phyloP scores from a whole-genome alignment of 768 basidiomycete species.

The Pilatotrama ljubarskyi region DNA sequence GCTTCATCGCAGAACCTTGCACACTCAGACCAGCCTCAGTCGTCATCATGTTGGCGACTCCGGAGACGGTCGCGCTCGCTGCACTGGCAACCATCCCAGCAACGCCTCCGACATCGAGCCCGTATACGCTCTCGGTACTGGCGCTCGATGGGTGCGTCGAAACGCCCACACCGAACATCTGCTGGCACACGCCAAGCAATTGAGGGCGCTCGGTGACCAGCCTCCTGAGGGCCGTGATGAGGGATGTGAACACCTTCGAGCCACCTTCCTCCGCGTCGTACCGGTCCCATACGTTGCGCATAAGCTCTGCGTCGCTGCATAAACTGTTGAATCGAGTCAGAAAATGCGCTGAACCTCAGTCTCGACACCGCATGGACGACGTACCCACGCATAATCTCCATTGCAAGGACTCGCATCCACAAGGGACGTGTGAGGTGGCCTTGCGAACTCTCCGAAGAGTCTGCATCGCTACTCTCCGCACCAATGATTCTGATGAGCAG shows the following conservation, averaged over 20 bases:
- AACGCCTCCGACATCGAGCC: conserved; percentile 63
- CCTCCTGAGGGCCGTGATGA: conserved; percentile 83
- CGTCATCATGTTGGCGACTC: conserved; percentile 85
- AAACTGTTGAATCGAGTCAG: conserved; percentile 42
- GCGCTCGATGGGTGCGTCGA: conserved; percentile 37
- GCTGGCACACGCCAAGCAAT: conserved; percentile 73
- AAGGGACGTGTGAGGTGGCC: conserved; percentile 46
- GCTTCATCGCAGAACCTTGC: conserved; percentile 77
- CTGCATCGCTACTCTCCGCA: conserved; percentile 44
- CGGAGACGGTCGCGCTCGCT: conserved; percentile 80
- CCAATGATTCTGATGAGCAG: conserved; percentile 65
- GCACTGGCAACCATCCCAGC: conserved; percentile 84
- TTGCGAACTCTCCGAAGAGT: conserved; percentile 24
- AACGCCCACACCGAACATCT: conserved; percentile 82
- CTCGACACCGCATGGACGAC: conserved; percentile 3
- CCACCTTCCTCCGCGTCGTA: conserved; percentile 64
- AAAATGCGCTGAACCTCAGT: not conserved
- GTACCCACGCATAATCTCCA: conserved; percentile 91
- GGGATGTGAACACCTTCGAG: conserved; percentile 71
- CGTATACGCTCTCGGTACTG: conserved; percentile 46
- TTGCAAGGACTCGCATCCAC: conserved; percentile 90
- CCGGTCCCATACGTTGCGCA: conserved; percentile 76
- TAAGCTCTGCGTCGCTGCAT: conserved; percentile 77
- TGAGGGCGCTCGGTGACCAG: conserved; percentile 88
- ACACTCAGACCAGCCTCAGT: conserved; percentile 68